phyloP scores from a whole-genome alignment of 805 yeast genomes.

The Groenewaldozyma salmanticensis region DNA sequence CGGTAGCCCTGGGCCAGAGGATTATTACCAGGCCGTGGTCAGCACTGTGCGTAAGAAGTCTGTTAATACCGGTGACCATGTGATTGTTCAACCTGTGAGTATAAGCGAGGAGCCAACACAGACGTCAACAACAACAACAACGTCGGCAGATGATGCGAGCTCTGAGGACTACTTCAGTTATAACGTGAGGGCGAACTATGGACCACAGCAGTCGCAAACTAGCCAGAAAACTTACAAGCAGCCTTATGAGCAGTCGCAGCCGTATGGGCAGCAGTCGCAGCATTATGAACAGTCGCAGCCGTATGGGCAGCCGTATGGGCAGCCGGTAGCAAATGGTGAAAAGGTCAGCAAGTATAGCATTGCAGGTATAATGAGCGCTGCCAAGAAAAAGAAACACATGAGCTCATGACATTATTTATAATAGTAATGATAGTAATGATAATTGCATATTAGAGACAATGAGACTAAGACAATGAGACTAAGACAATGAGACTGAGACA shows the following conservation, averaged over 20 bases:
- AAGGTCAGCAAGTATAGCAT: constrained; percentile 15
- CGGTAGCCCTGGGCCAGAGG: constrained; percentile 12
- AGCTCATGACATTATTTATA: constrained; percentile 1
- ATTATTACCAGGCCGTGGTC: constrained; percentile 12
- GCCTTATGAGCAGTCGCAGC: neutral
- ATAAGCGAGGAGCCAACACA: neutral
- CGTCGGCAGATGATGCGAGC: too few relatives aligned
- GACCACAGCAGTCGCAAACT: neutral
- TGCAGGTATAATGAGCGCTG: constrained; percentile 15
- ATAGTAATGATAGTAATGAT: too few relatives aligned
- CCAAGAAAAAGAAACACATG: constrained; percentile 9
- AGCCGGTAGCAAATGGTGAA: neutral
- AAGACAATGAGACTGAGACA: too few relatives aligned
- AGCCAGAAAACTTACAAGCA: neutral
- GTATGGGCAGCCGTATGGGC: too few relatives aligned
- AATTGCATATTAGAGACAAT: too few relatives aligned
- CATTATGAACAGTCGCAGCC: neutral
- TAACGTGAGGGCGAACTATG: neutral
- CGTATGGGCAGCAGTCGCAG: neutral
- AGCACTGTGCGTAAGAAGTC: constrained; percentile 15
- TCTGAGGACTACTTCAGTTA: constrained; percentile 1
- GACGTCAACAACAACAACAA: constrained; percentile 3
- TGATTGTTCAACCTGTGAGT: constrained; percentile 10
- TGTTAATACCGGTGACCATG: constrained; percentile 18
- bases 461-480: too few relatives aligned